phyloP scores from a whole-genome alignment of 202 grass and related monocot species.

The Bolboschoenoplectus hybrid region DNA sequence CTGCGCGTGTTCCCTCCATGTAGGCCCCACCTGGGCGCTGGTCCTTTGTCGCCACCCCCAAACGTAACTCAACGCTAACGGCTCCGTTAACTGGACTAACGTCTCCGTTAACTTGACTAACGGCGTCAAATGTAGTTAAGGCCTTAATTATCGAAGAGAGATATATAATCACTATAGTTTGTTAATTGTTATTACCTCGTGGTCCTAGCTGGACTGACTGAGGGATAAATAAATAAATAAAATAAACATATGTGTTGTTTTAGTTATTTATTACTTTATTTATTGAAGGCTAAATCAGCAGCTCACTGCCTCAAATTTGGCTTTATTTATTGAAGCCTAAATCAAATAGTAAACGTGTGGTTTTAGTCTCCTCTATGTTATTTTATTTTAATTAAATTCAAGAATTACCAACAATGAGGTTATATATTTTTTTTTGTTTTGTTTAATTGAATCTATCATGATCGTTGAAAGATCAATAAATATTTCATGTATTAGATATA shows the following conservation, averaged over 20 bases:
- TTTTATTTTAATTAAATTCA: no score
- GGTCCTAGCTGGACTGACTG: not conserved
- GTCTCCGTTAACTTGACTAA: not conserved
- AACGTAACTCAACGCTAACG: not conserved
- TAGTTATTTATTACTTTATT: not conserved
- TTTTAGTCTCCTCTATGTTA: no score
- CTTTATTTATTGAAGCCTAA: no score
- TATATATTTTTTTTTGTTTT: no score
- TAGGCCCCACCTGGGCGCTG: not conserved
- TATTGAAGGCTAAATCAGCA: not conserved
- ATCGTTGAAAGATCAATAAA: no score
- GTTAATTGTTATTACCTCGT: not conserved
- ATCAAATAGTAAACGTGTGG: no score
- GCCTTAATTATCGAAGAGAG: not conserved
- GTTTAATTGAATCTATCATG: no score
- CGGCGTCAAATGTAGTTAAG: not conserved
- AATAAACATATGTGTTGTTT: not conserved
- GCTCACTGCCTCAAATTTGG: not conserved
- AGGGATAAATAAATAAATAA: not conserved
- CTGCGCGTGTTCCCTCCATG: conserved; percentile 25
- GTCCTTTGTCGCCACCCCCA: not conserved
- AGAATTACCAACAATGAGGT: no score
- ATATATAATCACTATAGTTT: not conserved
- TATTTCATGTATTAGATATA: no score
- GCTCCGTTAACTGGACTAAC: not conserved